phyloP scores from a whole-genome alignment of 257 asterid species.

The Jasminum sambac region DNA sequence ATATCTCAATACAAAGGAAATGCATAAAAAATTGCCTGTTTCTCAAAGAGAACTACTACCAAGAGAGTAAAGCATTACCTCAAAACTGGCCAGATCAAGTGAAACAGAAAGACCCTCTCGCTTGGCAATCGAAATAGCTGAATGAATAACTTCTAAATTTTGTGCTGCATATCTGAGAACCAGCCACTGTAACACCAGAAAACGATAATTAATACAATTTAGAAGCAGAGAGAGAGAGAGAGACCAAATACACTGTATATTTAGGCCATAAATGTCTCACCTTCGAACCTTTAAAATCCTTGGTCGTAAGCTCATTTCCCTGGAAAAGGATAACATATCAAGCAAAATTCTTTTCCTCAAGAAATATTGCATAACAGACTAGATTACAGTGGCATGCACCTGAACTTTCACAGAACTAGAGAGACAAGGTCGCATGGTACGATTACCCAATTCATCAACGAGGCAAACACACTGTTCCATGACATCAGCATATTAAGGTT shows the following conservation, averaged over 20 bases:
- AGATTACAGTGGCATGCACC: conserved; percentile 43
- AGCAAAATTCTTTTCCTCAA: conserved; percentile 25
- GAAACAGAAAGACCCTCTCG: conserved; percentile 82
- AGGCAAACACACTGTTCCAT: conserved; percentile 86
- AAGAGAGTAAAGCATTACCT: conserved; percentile 46
- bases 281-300: conserved; percentile 89
- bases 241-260: background rate
- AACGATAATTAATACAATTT: conserved; percentile 10
- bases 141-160: conserved; percentile 69
- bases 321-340: conserved; percentile 39
- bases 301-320: conserved; percentile 73
- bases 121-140: conserved; percentile 80
- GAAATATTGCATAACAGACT: background rate
- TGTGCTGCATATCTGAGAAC: conserved; percentile 78
- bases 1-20: conserved; percentile 2
- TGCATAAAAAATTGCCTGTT: background rate
- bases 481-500: conserved; percentile 9
- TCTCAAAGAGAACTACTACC: background rate
- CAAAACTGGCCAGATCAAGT: conserved; percentile 94
- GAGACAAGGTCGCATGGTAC: conserved; percentile 98
- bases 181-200: conserved; percentile 71
- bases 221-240: background rate
- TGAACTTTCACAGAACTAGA: conserved; percentile 84
- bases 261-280: conserved; percentile 38
- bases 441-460: conserved; percentile 88